Evolutionary conservation across 148 eudicot species (phyloP), one percentile per base, ranked within the genome.

Genomic region (Amaranthus cruentus): DNA sequence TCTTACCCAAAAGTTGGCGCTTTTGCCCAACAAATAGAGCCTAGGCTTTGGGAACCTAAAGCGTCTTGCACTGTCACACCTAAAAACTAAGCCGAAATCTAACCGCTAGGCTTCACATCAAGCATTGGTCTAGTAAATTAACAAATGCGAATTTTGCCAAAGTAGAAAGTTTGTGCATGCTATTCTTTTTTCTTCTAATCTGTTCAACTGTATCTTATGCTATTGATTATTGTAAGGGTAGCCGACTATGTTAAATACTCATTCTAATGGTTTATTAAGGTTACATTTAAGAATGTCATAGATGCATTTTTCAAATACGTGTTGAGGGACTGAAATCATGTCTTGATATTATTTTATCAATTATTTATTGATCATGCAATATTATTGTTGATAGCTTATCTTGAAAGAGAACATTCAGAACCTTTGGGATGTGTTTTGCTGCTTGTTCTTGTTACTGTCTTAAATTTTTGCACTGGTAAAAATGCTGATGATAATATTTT

Each of bases 401-500:
- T 47, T 56, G n/a, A 46, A 71, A 18, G 65, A 62, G 11, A 10
- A 55, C 38, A 10, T 55, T 55, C 9, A 18, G 50, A 18, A 38
- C n/a, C 47, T 73, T 9, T 73, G 43, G 67, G 18, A 10, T 58
- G 59, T 28, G 58, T 59, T 28, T 47, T 58, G 15, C 48, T 68
- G 15, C 43, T 62, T 11, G 12, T 62, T 2, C 47, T 42, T 63
- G 63, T 65, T 10, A 12, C 46, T 50, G 54, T 75, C 63, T 14
- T 66, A 52, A 55, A n/a, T 38, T 28, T 59, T 65, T 50, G 15
- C 47, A 70, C 8, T n/a, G 38, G 10, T 69, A 15, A 47, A 72
- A 68, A 59, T 69, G 21, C 71, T 81, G 50, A 73, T 51, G 56
- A 58, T 44, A 15, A 42, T 49, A 14, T 82, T 65, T 77, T 67